These are phyloP conservation scores for Coemansia erecta DNA, from an alignment of 192 early-diverging fungal species.

Conservation along the genomic window DNA sequence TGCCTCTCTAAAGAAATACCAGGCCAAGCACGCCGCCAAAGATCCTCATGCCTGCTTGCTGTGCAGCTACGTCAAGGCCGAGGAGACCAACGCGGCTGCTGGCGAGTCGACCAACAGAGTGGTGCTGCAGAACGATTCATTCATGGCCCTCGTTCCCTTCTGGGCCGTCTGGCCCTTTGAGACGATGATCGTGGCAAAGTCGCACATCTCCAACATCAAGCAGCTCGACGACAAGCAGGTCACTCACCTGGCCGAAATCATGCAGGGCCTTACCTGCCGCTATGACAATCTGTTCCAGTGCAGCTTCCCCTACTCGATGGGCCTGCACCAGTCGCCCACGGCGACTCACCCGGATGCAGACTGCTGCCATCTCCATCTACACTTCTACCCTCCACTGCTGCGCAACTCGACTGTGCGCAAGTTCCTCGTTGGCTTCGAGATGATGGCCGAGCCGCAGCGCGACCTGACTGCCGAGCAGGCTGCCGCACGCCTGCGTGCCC, in stretches of 20 bases:
- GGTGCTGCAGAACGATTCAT: constrained; percentile 78
- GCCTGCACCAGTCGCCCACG: constrained; percentile 84
- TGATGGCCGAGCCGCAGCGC: constrained; percentile 90
- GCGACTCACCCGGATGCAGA: constrained; percentile 52
- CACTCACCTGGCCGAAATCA: constrained; percentile 70
- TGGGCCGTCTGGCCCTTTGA: constrained; percentile 99
- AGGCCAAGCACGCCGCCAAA: constrained; percentile 40
- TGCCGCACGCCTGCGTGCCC: constrained; percentile 65
- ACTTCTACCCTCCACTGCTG: constrained; percentile 95
- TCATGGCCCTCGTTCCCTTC: constrained; percentile 85
- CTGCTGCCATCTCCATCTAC: constrained; percentile 80
- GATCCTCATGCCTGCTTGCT: constrained; percentile 61
- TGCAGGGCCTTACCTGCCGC: constrained; percentile 72
- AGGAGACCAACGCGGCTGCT: constrained; percentile 41
- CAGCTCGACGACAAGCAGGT: constrained; percentile 56
- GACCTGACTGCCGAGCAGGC: constrained; percentile 95
- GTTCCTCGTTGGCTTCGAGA: constrained; percentile 95
- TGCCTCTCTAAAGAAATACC: constrained; percentile 60
- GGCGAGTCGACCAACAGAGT: constrained; percentile 54
- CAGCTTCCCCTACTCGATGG: constrained; percentile 97
- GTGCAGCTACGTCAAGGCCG: constrained; percentile 70
- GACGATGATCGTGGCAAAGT: constrained; percentile 75
- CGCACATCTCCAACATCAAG: constrained; percentile 59
- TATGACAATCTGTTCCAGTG: constrained; percentile 93
- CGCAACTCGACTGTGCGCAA: constrained; percentile 88